phyloP scores from a whole-genome alignment of 805 yeast species.

The Myxozyma neglecta region DNA sequence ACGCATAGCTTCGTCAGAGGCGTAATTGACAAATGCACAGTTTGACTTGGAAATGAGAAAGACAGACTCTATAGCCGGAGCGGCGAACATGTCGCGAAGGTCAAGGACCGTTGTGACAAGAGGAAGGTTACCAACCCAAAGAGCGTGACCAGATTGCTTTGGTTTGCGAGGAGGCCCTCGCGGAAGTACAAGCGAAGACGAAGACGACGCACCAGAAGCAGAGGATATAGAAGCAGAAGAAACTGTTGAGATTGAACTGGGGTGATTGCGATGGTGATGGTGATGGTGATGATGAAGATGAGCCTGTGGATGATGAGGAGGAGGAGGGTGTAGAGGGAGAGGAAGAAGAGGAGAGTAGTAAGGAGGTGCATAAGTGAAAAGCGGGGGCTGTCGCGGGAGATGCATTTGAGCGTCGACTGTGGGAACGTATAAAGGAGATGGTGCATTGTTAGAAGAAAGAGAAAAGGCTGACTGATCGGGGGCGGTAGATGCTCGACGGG shows the following conservation, averaged over 20 bases:
- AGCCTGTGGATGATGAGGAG: too few relatives aligned
- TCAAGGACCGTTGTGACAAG: constrained; percentile 41
- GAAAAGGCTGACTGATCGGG: too few relatives aligned
- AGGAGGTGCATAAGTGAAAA: too few relatives aligned
- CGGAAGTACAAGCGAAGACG: constrained; percentile 23
- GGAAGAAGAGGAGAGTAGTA: too few relatives aligned
- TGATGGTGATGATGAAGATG: constrained; percentile 7
- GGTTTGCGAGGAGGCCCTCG: constrained; percentile 48
- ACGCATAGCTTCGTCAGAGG: constrained; percentile 37
- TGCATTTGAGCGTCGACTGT: too few relatives aligned
- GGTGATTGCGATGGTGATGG: constrained; percentile 3
- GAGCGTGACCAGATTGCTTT: constrained; percentile 43
- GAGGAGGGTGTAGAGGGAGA: too few relatives aligned
- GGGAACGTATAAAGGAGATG: too few relatives aligned
- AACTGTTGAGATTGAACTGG: not conserved
- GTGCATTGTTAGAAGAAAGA: too few relatives aligned
- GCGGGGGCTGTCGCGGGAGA: too few relatives aligned
- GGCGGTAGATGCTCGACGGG: too few relatives aligned
- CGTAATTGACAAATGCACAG: constrained; percentile 47
- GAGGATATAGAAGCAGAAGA: not conserved
- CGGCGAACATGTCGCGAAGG: constrained; percentile 43
- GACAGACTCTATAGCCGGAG: constrained; percentile 42
- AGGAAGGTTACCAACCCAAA: constrained; percentile 51
- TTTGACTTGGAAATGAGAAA: constrained; percentile 45
- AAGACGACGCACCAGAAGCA: not conserved